Percentiles rank a stretch among this genome's conserved stretches.
These are phyloP conservation scores for Microcera coccophila DNA, from an alignment of 2,329 filamentous ascomycete species.

Conservation along the genomic window DNA sequence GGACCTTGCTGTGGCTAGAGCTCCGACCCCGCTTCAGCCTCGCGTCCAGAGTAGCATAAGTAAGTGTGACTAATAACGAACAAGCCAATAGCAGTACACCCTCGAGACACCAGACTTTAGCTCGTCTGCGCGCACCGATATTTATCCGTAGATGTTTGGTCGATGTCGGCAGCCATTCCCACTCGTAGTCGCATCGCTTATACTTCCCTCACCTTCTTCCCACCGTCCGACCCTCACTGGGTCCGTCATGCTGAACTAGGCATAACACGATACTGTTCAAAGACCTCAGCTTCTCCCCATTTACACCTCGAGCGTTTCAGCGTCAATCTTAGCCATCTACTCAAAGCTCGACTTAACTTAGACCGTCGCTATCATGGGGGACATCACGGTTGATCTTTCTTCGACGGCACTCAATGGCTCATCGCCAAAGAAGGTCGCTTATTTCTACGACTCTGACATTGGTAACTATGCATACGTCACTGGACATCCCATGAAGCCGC, in stretches of 20 bases:
- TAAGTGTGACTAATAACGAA: no score
- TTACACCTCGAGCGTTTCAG: slow-evolving; percentile 1
- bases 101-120: slow-evolving; percentile 28
- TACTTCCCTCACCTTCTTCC: slow-evolving; percentile 12
- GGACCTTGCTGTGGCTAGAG: slow-evolving; percentile 11
- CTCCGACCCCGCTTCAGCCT: slow-evolving; percentile 2
- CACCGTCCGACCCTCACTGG: slow-evolving; percentile 1
- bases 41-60: no score
- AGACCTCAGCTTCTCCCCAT: no score
- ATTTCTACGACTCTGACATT: slow-evolving; percentile 98
- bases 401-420: slow-evolving; percentile 45
- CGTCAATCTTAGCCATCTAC: slow-evolving; percentile 5
- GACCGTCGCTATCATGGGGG: slow-evolving; percentile 32
- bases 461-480: slow-evolving; percentile 97
- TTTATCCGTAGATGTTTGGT: no score
- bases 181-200: no score
- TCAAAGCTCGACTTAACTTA: slow-evolving; percentile 12
- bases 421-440: slow-evolving; percentile 77
- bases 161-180: no score
- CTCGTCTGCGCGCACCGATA: no score
- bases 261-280: slow-evolving; percentile 14
- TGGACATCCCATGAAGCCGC: slow-evolving; percentile 98
- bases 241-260: slow-evolving; percentile 21
- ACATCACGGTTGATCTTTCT: slow-evolving; percentile 38
- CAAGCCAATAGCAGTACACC: background rate